Evolutionary conservation across 163 green algal genomes (phyloP).

Genomic region (Volvox carteri): DNA sequence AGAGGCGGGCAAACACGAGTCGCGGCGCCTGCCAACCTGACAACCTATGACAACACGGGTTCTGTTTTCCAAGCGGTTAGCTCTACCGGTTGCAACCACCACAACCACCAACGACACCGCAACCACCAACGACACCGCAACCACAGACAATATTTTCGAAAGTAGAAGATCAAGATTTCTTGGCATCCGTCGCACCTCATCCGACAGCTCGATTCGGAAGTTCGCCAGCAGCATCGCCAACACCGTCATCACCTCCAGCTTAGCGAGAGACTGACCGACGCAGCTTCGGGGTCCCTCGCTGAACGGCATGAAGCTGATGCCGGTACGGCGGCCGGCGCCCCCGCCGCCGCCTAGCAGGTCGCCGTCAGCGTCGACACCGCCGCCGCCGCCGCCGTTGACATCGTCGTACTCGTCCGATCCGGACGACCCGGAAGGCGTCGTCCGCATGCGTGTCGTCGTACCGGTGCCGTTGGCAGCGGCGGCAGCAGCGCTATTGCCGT

Average conservation of each 20-base stretch:
- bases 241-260: constrained; percentile 74
- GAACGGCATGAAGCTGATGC: constrained; percentile 74
- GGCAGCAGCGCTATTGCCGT: not conserved
- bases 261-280: constrained; percentile 77
- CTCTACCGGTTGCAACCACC: not conserved
- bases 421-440: too few relatives aligned
- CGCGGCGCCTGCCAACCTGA: too few relatives aligned
- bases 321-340: not conserved
- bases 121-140: not conserved
- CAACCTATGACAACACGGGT: too few relatives aligned
- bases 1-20: too few relatives aligned
- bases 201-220: constrained; percentile 51
- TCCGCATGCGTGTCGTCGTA: not conserved
- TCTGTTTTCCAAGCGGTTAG: not conserved
- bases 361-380: not conserved
- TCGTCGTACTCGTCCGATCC: not conserved
- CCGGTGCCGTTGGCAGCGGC: not conserved
- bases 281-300: constrained; percentile 75
- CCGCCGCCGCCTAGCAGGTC: not conserved
- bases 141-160: not conserved
- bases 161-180: not conserved
- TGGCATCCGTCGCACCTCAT: not conserved
- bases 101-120: not conserved
- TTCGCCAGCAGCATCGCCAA: constrained; percentile 65
- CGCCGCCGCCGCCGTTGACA: not conserved